Evolutionary conservation across 805 yeast species (phyloP), one percentile per base, ranked within the genome.

Genomic region (Groenewaldozyma salmanticensis): DNA sequence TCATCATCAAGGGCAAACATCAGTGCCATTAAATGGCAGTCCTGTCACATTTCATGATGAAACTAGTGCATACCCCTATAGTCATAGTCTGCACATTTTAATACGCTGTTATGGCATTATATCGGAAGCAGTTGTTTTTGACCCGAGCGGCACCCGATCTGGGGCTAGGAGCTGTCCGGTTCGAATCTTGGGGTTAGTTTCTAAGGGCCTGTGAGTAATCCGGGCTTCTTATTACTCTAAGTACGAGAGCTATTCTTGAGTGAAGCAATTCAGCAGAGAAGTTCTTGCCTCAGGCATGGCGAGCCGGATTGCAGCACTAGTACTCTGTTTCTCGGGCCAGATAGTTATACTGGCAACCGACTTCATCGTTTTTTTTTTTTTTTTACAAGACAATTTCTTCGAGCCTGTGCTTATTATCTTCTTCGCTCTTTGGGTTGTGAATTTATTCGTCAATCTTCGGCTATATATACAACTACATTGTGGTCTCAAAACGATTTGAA

Each of bases 191-290:
- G 45, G 56, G 56, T 52, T 33, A 40, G 54, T 37, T 38, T 22
- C 32, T 40, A 41, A 48, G 42, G 53, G 47, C 46, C 39, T 39
- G 37, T 40, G 56, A 48, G 56, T 51, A 52, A 40, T 50, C 56
- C 38, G 38, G 36, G 46, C 33, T 31, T 52, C 51, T 34, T 38
- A 19, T 27, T 37, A 45, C 48, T 39, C 38, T 52, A 45, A 51
- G 55, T 38, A 19, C 29, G 39, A 41, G 54, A 35, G 43, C 37
- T 34, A 52, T 29, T 17, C 55, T 52, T 50, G 50, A 52, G 56
- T 50, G 56, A 53, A 52, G 56, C 52, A 52, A 52, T 52, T 53
- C 56, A 52, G 56, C 56, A 52, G 55, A 52, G 55, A 40, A 36
- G 33, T 41, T 40, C 40, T 38, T 46, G 51, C 54, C 54, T 46